phyloP scores from a whole-genome alignment of 2,329 filamentous ascomycete species.

The Cucurbitaria berberidis region DNA sequence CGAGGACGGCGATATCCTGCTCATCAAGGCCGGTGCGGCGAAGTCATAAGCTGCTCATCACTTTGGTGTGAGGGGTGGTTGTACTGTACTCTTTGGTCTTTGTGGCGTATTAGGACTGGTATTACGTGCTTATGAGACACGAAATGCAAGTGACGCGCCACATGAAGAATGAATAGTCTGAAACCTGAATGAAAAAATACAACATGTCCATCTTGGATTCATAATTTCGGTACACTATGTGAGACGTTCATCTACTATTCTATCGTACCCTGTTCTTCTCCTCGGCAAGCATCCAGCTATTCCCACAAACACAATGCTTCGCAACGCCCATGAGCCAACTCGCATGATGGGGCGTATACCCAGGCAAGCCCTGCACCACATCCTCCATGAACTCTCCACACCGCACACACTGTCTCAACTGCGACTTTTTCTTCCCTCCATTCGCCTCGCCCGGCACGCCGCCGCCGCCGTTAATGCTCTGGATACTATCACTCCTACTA shows the following conservation, averaged over 20 bases:
- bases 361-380: conserved; percentile 40
- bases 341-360: conserved; percentile 39
- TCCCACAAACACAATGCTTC: conserved; percentile 49
- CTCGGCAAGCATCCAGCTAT: conserved; percentile 45
- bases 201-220: conserved; percentile 6
- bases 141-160: conserved; percentile 20
- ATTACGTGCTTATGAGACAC: conserved; percentile 12
- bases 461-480: conserved; percentile 10
- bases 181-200: conserved; percentile 27
- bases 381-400: conserved; percentile 58
- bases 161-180: conserved; percentile 23
- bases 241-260: too few species aligned
- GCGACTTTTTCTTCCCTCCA: conserved; percentile 22
- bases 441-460: neutral
- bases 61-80: neutral
- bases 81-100: neutral
- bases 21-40: conserved; percentile 89
- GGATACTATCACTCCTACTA: conserved; percentile 31
- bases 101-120: conserved; percentile 1
- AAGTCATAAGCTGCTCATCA: conserved; percentile 61
- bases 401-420: conserved; percentile 51
- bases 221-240: neutral
- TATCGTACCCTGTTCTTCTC: conserved; percentile 24
- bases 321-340: conserved; percentile 47
- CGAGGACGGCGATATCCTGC: conserved; percentile 79